phyloP scores from a whole-genome alignment of 768 basidiomycete genomes.

The Kwoniella dendrophila region DNA sequence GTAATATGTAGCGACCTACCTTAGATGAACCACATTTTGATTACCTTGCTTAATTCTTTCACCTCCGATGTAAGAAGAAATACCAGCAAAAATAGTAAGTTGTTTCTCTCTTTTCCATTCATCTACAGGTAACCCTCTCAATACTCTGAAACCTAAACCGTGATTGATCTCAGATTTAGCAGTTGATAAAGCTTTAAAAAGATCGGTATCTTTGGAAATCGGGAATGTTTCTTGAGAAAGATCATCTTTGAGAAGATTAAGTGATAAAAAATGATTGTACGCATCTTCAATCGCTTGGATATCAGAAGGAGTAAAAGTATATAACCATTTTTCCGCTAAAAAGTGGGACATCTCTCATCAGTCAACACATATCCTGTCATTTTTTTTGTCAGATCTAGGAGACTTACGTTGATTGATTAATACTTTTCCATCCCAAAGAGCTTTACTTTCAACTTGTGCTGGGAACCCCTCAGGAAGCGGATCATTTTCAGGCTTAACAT shows the following conservation, averaged over 20 bases:
- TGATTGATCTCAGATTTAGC: conserved; percentile 27
- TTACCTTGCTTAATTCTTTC: conserved; percentile 15
- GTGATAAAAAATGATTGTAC: conserved; percentile 30
- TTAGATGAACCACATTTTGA: conserved; percentile 32
- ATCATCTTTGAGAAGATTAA: conserved; percentile 23
- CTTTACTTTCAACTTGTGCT: conserved; percentile 14
- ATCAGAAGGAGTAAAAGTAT: conserved; percentile 27
- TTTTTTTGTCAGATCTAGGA: background rate
- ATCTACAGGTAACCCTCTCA: conserved; percentile 37
- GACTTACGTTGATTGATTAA: conserved; percentile 35
- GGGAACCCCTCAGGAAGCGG: conserved; percentile 29
- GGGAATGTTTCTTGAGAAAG: conserved; percentile 29
- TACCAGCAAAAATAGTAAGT: conserved; percentile 30
- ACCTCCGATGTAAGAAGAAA: conserved; percentile 28
- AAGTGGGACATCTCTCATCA: background rate
- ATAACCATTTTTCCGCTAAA: conserved; percentile 34
- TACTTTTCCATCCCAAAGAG: conserved; percentile 33
- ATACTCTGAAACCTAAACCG: conserved; percentile 35
- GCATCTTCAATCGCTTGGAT: conserved; percentile 21
- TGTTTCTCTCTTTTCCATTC: conserved; percentile 28
- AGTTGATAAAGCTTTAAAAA: conserved; percentile 16
- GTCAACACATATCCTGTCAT: too few species aligned
- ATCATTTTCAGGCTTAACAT: conserved; percentile 26
- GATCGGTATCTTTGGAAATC: conserved; percentile 12
- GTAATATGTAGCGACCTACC: conserved; percentile 4